Base-by-base conservation (phyloP, 106 monocot species). In the Alisma plantagoaquatica region DNA sequence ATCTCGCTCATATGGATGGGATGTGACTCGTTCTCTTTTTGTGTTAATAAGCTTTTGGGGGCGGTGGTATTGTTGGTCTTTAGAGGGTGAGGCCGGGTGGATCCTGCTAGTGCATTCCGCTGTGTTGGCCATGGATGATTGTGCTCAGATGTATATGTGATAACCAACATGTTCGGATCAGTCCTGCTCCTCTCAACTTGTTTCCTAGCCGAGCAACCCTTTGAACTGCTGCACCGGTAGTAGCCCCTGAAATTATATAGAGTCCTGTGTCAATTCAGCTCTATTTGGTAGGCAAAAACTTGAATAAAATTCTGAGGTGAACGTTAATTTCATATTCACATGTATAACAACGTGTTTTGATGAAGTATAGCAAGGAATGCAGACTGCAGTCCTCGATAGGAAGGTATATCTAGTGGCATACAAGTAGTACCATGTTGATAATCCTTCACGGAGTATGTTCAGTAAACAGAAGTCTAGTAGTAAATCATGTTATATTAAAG, bases 91-190 rank as follows among this genome's bases (percentile, higher is more conserved):
- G 68, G 14, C 30, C 83, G 43, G 0, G 78, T 78, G 10, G 78
- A 78, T 8, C 77, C 83, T 0, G 78, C 83, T 1, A 78, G 74
- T 1, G 71, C 63, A 15, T 75, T 83, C 10, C 84, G 43, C 24
- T 96, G 94, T 2, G 88, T 88, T 0, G 94, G 94, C 94, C 94
- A 96, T 33, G 94, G 94, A 51, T 96, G 94, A 56, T 96, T 88
- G 75, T 96, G 94, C 68, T 96, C 94, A 0, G 88, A 84, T 6
- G 83, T 88, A 68, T 96, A 96, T 42, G 94, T 96, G 69, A 96
- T 81, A 29, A 96, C 88, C 2, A 96, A 63, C 94, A 96, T 88
- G 66, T 78, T 96, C 0, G 94, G 94, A 53, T 96, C 94, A 9
- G 77, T 78, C 15, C 88, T 65, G 62, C 94, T 88, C 15, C 88